Evolutionary conservation across 2,329 filamentous ascomycete genomes (phyloP), one percentile per base, ranked within the genome.

Genomic region (Pseudocercospora pini-densiflorae): DNA sequence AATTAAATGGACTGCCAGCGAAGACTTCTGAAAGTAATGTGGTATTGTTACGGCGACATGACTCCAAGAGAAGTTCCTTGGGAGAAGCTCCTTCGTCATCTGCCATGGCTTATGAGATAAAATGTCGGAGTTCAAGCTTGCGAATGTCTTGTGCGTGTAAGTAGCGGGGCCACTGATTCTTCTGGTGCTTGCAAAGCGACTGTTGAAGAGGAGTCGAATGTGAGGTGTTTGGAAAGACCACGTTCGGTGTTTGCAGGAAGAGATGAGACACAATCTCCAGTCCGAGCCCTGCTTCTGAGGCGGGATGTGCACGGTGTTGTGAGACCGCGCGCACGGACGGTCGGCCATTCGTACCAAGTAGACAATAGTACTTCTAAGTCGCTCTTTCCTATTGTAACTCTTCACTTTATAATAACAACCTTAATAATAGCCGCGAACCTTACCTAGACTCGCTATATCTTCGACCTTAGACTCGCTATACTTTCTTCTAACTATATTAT

Each of bases 41-140:
- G 72, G 89, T 89, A 81, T 98, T 97, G 86, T 98, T 94, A 76
- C 93, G 88, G 68, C 94, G 92, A 82, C 92, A 97, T 74, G 95
- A 92, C 83, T 97, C 94, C 81, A 98, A 88, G 74, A 98, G 87
- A 76, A 92, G 87, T 83, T 98, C 94, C 79, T 90, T 86, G 55
- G 89, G 88, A 67, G 92, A 92, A 73, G 94, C 94, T 78, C 94
- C 95, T 91, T 97, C 72, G 68, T 76, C 74, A 74, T 62, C 66
- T 23, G 73, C 68, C 74, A 74, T 74, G 63, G 58, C 69, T 66
- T 61, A 21, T 19, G 54, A 51, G 64, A 31, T 7, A n/a, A 14
- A n/a, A 12, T 33, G 45, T 33, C 19, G 51, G 59, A 29, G 47
- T 51, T 24, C 19, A 24, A 9, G 9, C 24, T 51, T 58, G 43